phyloP scores from a whole-genome alignment of 148 eudicot species.

The Rhododendron molle region DNA sequence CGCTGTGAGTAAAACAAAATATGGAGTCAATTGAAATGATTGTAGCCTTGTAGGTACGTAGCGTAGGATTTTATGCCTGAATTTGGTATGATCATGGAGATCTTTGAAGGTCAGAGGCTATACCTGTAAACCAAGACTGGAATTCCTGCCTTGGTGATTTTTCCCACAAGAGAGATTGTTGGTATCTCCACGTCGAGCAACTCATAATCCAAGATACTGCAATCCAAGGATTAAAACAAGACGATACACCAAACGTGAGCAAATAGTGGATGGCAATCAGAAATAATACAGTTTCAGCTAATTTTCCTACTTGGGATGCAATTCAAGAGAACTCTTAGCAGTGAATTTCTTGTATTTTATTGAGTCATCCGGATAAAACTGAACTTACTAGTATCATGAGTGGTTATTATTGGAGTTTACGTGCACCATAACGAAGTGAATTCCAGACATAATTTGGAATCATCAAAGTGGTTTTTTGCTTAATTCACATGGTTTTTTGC shows the following conservation, averaged over 20 bases:
- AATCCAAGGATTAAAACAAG: not conserved
- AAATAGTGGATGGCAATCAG: not conserved
- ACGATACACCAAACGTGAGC: not conserved
- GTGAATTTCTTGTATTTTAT: not conserved
- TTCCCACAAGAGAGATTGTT: slow-evolving; percentile 23
- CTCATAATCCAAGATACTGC: slow-evolving; percentile 26
- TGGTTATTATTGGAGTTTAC: not conserved
- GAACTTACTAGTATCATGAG: not conserved
- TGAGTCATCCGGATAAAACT: not conserved
- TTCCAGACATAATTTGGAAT: not conserved
- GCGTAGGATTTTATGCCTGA: not conserved
- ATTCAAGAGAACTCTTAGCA: not conserved
- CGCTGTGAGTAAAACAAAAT: slow-evolving; percentile 16
- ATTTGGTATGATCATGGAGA: not conserved
- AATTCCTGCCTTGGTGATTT: slow-evolving; percentile 21
- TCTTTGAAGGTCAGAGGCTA: slow-evolving; percentile 3
- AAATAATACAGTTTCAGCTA: not conserved
- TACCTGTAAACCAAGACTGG: slow-evolving; percentile 27
- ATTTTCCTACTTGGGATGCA: not conserved
- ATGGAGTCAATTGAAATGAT: not conserved
- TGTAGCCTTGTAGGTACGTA: not conserved
- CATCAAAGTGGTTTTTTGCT: not conserved
- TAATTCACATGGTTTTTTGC: too few relatives aligned
- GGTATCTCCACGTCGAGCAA: slow-evolving; percentile 29
- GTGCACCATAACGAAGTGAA: not conserved